Base-by-base conservation (phyloP, 208 protist species). In the Leptomonas pyrrhocoris region DNA sequence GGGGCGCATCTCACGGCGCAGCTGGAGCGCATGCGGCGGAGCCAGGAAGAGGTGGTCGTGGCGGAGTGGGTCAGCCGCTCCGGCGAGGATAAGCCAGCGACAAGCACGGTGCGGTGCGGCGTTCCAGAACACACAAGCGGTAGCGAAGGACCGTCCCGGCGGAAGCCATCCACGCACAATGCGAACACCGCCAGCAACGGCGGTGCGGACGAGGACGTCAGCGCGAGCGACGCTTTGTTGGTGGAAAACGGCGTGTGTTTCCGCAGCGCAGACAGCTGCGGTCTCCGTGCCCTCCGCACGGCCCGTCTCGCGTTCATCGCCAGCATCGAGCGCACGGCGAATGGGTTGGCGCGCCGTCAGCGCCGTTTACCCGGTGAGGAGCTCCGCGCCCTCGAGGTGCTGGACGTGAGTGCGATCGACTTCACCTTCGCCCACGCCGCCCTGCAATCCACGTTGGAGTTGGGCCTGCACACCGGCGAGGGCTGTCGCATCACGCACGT, bases 161-260 rank as follows among this genome's bases (percentile, higher is more conserved):
- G n/a, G n/a, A n/a, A n/a, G n/a, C n/a, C 55, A 28, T 55, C 60
- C 60, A 19, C 60, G 18, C 60, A 55, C 43, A 55, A 2, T 1
- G 11, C n/a, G 12, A 53, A 23, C 7, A 49, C 7, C 42, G 30
- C 36, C 36, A 45, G 45, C 15, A 15, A 51, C 27, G 34, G 5
- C 15, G 30, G 25, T 30, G n/a, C 6, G n/a, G 23, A 30, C 25
- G 69, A 53, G 45, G 23, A 54, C 19, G 60, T 42, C 34, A 34
- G 34, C 18, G 63, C 56, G 15, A 45, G 51, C 15, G 51, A 67
- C 42, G 45, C 53, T 3, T 72, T 85, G 2, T 54, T 91, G 25
- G 81, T 90, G 59, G 85, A 94, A 65, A 90, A 87, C 67, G 89
- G 89, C 13, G 72, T 92, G 48, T 80, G 80, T 49, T 94, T 87